A percentile compares a stretch with the other conserved stretches of the same genome.
Evolutionary conservation across 805 yeast genomes (phyloP).

Genomic region (Candida cerambycidarum): DNA sequence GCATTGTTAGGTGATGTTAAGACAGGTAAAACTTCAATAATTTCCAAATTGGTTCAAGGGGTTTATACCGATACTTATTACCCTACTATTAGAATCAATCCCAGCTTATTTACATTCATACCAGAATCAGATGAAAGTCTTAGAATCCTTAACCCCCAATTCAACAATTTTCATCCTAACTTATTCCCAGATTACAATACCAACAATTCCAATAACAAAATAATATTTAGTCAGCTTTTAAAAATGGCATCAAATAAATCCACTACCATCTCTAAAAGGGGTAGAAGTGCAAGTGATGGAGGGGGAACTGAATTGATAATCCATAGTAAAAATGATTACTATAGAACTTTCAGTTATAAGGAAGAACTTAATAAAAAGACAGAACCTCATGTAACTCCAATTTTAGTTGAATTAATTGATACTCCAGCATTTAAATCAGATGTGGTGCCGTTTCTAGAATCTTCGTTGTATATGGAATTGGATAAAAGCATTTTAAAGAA

Average conservation of each 20-base stretch:
- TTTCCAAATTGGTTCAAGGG: slow-evolving; percentile 48
- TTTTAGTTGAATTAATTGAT: slow-evolving; percentile 67
- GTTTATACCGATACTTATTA: slow-evolving; percentile 67
- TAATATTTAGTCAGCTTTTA: slow-evolving; percentile 31
- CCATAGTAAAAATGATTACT: slow-evolving; percentile 11
- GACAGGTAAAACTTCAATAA: slow-evolving; percentile 61
- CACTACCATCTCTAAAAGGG: slow-evolving; percentile 9
- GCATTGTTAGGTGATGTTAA: slow-evolving; percentile 61
- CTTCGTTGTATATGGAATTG: slow-evolving; percentile 61
- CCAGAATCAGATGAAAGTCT: slow-evolving; percentile 32
- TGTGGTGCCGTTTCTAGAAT: slow-evolving; percentile 74
- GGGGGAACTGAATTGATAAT: slow-evolving; percentile 23
- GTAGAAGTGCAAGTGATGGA: slow-evolving; percentile 24
- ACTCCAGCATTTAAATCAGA: slow-evolving; percentile 70
- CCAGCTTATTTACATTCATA: slow-evolving; percentile 54
- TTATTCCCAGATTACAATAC: not conserved
- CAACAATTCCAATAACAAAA: slow-evolving; percentile 6
- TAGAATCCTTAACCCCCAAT: slow-evolving; percentile 7
- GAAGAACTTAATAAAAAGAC: not conserved
- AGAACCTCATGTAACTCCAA: slow-evolving; percentile 48
- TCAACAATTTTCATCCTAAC: not conserved
- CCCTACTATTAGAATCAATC: slow-evolving; percentile 65
- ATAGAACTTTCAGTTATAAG: slow-evolving; percentile 11
- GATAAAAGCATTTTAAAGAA: slow-evolving; percentile 60
- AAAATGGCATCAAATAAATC: slow-evolving; percentile 4